These are phyloP conservation scores for Volvox carteri DNA, from an alignment of 163 green algal genomes.

Conservation along the genomic window DNA sequence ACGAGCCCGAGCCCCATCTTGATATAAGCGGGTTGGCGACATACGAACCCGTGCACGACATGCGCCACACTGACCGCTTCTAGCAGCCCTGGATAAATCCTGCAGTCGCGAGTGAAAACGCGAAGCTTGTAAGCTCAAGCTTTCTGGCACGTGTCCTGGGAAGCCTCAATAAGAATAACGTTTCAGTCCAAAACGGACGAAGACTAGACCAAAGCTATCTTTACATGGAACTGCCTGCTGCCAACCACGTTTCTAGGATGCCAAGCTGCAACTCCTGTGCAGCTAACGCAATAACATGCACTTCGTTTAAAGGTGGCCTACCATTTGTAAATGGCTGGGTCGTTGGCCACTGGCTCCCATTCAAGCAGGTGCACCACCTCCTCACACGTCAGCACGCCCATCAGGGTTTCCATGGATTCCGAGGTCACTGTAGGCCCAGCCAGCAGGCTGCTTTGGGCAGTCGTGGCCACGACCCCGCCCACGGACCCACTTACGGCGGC, in stretches of 20 bases:
- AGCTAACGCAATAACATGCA: too few relatives aligned
- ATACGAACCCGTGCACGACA: constrained; percentile 73
- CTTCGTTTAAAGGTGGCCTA: too few relatives aligned
- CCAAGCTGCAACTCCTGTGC: too few relatives aligned
- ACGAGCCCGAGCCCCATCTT: constrained; percentile 71
- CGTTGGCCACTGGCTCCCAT: constrained; percentile 58
- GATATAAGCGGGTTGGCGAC: constrained; percentile 84
- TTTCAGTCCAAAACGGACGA: too few relatives aligned
- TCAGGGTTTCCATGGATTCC: constrained; percentile 35
- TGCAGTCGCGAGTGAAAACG: constrained; percentile 14
- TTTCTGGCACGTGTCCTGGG: too few relatives aligned
- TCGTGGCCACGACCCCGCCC: background rate
- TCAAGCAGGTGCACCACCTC: constrained; percentile 62
- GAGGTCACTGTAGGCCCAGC: background rate
- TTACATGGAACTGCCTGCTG: too few relatives aligned
- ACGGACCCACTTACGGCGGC: background rate
- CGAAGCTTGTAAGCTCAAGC: too few relatives aligned
- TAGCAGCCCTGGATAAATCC: constrained; percentile 65
- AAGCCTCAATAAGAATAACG: too few relatives aligned
- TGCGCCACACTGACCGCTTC: constrained; percentile 57
- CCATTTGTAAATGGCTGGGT: constrained; percentile 30
- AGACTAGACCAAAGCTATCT: too few relatives aligned
- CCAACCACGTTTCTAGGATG: too few relatives aligned
- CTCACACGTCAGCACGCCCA: constrained; percentile 52
- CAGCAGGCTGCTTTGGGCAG: background rate